Base-by-base conservation (phyloP, 202 grass and related monocot species). In the Dendrocalamus latiflorus region DNA sequence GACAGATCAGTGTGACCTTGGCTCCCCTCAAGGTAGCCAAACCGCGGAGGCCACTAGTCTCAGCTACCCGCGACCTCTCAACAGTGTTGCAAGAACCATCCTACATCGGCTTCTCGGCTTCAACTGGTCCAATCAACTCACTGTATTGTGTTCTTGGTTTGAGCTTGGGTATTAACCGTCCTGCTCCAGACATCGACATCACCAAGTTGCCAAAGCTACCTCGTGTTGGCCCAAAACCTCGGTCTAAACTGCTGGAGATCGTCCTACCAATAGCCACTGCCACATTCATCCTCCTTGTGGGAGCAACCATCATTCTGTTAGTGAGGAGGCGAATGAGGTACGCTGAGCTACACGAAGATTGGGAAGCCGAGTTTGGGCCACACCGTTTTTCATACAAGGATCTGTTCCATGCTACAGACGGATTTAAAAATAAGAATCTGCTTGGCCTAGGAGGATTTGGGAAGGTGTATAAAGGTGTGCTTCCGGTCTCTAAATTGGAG, bases 381-480 rank as follows among this genome's bases (percentile, higher is more conserved):
- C 84, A 86, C 6, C 20, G 76, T 0, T 74, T 86, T 38, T 58
- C 68, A 1, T 81, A 61, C 59, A 81, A 75, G 71, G 84, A 86
- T 49, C 1, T 86, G 3, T 81, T 51, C 14, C 14, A 34, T 25
- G 84, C 77, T 0, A 81, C 84, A 0, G 33, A 81, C 4, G 84
- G 77, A 14, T 86, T 86, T 0, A 5, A 58, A 1, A 24, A 17
- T 3, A 68, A 20, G 20, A 15, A 81, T 16, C 39, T 86, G 0
- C 61, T 86, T 24, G 84, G 84, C 1, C 16, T 0, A 6, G 77
- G 84, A 45, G 84, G 84, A 0, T 86, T 86, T 18, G 83, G 83
- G 9, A 85, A 37, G 16, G 86, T 88, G 0, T 89, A 89, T 36
- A 89, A 22, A 28, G 87, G 87, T 0, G 26, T 65, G 2, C 45